Evolutionary conservation across 106 monocot genomes (phyloP).

Genomic region (Posidonia australis): DNA sequence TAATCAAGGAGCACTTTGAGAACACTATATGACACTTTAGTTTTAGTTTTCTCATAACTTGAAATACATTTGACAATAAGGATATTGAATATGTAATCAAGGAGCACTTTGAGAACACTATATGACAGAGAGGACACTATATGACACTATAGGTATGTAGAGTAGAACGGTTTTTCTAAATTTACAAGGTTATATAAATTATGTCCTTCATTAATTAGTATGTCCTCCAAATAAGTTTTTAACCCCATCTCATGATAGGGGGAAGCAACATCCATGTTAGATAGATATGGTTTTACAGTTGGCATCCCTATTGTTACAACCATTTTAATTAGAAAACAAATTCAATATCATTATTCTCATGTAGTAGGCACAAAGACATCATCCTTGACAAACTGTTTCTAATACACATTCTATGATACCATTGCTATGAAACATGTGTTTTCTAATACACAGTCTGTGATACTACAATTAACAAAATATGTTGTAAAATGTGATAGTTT

Average conservation of each 20-base stretch:
- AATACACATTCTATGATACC: no score
- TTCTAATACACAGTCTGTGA: no score
- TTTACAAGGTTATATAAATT: background rate
- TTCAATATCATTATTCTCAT: conserved; percentile 84
- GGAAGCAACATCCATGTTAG: conserved; percentile 54
- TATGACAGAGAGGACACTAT: conserved; percentile 47
- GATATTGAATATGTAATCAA: conserved; percentile 35
- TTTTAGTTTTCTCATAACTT: background rate
- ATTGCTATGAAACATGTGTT: no score
- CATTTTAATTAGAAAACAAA: conserved; percentile 75
- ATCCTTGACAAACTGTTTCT: background rate
- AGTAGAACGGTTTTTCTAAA: background rate
- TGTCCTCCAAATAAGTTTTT: background rate
- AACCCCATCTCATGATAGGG: conserved; percentile 32
- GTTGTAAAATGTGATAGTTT: no score
- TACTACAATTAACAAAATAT: no score
- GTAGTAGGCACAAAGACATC: conserved; percentile 57
- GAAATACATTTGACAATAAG: background rate
- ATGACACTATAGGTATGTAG: conserved; percentile 80
- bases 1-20: conserved; percentile 75
- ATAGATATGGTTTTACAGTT: conserved; percentile 11
- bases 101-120: conserved; percentile 86
- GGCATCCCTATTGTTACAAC: conserved; percentile 67
- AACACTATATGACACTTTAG: conserved; percentile 55
- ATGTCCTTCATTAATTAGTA: background rate